A percentile compares a stretch with the other conserved stretches of the same genome.
Evolutionary conservation across 164 flowering plant genomes (phyloP).

Genomic region (Chimonanthus salicifolius): DNA sequence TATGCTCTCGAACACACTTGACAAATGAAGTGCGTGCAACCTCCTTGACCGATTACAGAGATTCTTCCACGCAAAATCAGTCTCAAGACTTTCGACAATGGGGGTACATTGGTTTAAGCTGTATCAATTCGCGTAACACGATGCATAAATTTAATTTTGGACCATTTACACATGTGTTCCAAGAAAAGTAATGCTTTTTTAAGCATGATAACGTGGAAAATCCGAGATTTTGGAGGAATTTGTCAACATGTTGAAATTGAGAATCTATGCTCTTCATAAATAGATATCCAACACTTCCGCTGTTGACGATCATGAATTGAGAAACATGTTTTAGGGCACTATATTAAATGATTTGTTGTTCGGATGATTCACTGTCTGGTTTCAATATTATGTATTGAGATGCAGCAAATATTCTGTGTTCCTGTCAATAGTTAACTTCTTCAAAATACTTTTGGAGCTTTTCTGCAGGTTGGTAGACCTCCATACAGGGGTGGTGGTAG

Average conservation of each 20-base stretch:
- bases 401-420: not conserved
- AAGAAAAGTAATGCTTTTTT: not conserved
- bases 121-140: constrained; percentile 1
- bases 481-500: constrained; percentile 35
- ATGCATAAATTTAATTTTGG: not conserved
- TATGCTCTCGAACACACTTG: not conserved
- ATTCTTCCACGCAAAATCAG: not conserved
- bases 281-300: constrained; percentile 9
- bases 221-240: not conserved
- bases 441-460: constrained; percentile 14
- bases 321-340: constrained; percentile 5
- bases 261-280: not conserved
- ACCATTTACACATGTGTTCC: constrained; percentile 3
- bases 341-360: too few species aligned
- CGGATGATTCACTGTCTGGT: not conserved
- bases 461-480: constrained; percentile 36
- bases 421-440: constrained; percentile 1
- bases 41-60: not conserved
- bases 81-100: not conserved
- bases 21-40: not conserved
- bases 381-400: not conserved
- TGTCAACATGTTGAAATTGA: constrained; percentile 3
- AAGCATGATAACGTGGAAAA: not conserved
- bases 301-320: not conserved
- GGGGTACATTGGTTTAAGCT: not conserved